Evolutionary conservation across 2,329 filamentous ascomycete genomes (phyloP).

Genomic region (Myriangium duriaei): DNA sequence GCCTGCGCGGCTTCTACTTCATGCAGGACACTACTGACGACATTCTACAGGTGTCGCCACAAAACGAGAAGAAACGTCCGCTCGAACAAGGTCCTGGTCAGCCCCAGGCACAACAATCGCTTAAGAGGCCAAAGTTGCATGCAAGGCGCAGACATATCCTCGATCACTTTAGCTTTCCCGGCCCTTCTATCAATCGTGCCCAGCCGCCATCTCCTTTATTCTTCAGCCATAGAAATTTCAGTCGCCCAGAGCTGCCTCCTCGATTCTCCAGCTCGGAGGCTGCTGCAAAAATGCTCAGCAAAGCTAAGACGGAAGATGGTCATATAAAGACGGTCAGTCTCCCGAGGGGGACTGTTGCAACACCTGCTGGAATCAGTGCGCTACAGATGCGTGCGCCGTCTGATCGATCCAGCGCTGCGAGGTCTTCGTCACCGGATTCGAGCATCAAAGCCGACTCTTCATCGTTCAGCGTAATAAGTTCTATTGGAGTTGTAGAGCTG

Average conservation of each 20-base stretch:
- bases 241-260: slow-evolving; percentile 32
- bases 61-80: neutral
- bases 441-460: slow-evolving; percentile 33
- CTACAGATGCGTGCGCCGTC: slow-evolving; percentile 32
- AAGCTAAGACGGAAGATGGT: slow-evolving; percentile 36
- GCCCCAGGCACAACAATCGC: slow-evolving; percentile 1
- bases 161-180: slow-evolving; percentile 15
- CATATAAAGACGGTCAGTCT: slow-evolving; percentile 41
- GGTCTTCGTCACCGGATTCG: slow-evolving; percentile 40
- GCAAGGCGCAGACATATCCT: slow-evolving; percentile 15
- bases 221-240: slow-evolving; percentile 35
- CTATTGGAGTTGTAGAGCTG: slow-evolving; percentile 57
- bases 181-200: slow-evolving; percentile 11
- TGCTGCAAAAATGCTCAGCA: slow-evolving; percentile 46
- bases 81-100: neutral
- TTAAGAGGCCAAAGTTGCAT: slow-evolving; percentile 14
- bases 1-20: too few species aligned
- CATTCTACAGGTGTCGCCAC: neutral
- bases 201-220: slow-evolving; percentile 39
- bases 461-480: slow-evolving; percentile 45
- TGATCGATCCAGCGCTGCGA: slow-evolving; percentile 40
- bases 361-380: slow-evolving; percentile 14
- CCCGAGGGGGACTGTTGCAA: slow-evolving; percentile 33
- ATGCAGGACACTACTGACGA: too few species aligned
- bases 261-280: slow-evolving; percentile 47